Conservation (phyloP, 129 eudicot species). For the Saussurea involucrata region DNA sequence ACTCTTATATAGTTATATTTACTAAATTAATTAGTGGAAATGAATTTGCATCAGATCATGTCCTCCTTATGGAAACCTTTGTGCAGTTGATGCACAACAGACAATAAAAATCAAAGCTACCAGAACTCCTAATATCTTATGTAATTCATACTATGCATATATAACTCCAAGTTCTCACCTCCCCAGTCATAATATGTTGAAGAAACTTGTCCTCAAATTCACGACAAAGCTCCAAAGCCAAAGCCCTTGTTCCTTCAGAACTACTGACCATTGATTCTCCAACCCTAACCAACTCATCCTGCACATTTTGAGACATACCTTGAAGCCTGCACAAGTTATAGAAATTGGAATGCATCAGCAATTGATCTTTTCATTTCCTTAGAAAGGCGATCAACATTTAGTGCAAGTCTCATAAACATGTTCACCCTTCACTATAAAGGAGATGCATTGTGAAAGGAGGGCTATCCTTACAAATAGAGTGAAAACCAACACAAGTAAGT, state of each 20-base stretch:
- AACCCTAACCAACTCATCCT: conserved; percentile 89
- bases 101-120: not conserved
- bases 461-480: not conserved
- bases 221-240: conserved; percentile 99
- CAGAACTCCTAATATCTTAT: not conserved
- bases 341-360: not conserved
- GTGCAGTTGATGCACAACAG: not conserved
- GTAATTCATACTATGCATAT: not conserved
- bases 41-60: not conserved
- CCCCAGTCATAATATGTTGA: conserved; percentile 91
- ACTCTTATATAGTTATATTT: not conserved
- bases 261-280: conserved; percentile 96
- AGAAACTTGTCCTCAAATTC: conserved; percentile 99
- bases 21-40: not conserved
- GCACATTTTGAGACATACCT: conserved; percentile 87
- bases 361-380: not conserved
- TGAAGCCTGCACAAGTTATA: conserved; percentile 66
- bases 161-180: conserved; percentile 47
- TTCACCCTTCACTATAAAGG: not conserved
- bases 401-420: not conserved
- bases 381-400: not conserved
- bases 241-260: conserved; percentile 91
- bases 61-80: not conserved
- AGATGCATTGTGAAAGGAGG: not conserved
- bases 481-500: not conserved